phyloP scores from a whole-genome alignment of 495 filamentous ascomycete genomes.

The Penicillium odoratum region DNA sequence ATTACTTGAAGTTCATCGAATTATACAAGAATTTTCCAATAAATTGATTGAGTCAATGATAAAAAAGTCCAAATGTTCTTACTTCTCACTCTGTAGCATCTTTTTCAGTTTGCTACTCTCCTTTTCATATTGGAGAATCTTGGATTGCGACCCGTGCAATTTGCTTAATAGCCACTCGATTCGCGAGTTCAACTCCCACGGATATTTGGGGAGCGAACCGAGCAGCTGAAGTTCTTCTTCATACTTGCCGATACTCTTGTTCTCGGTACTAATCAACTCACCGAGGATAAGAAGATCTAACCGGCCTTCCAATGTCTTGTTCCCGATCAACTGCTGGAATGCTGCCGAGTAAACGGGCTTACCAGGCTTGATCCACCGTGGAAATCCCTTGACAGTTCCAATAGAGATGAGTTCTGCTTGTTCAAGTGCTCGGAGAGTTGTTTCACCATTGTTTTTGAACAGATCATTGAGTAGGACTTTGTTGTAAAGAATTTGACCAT shows the following conservation, averaged over 20 bases:
- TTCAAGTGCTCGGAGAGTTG: constrained; percentile 73
- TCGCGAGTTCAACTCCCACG: constrained; percentile 59
- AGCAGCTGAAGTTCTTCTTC: constrained; percentile 76
- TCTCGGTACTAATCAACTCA: constrained; percentile 70
- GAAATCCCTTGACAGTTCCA: constrained; percentile 69
- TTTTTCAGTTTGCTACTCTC: constrained; percentile 73
- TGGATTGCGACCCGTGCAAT: constrained; percentile 67
- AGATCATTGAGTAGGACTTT: constrained; percentile 74
- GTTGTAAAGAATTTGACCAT: constrained; percentile 69
- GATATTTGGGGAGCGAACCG: constrained; percentile 59
- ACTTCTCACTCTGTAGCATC: constrained; percentile 30
- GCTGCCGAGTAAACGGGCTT: constrained; percentile 87
- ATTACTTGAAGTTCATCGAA: too few relatives aligned
- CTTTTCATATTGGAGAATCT: constrained; percentile 71
- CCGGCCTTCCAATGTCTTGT: constrained; percentile 68
- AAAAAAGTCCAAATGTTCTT: not conserved
- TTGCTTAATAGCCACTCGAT: constrained; percentile 72
- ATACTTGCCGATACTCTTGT: constrained; percentile 69
- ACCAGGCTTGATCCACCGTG: constrained; percentile 71
- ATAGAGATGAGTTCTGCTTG: constrained; percentile 87
- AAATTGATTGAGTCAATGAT: too few relatives aligned
- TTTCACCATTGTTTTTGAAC: constrained; percentile 67
- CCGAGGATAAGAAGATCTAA: constrained; percentile 72
- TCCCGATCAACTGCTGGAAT: constrained; percentile 67
- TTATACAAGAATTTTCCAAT: too few relatives aligned